Base-by-base conservation (phyloP, 495 filamentous ascomycete species). In the Trichoderma virens region DNA sequence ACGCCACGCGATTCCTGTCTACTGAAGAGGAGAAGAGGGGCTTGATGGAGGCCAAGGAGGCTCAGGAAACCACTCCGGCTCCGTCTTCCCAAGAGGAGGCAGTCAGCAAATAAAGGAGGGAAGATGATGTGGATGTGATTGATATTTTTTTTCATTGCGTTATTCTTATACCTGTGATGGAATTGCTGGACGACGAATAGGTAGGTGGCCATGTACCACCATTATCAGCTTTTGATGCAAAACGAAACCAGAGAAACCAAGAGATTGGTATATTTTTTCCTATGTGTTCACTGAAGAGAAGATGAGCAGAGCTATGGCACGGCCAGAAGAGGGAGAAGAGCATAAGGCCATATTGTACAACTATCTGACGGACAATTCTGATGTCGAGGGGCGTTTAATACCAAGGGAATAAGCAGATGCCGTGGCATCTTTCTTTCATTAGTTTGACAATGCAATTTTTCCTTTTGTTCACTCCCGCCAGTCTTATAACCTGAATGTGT, bases 11-110 rank as follows among this genome's bases (percentile, higher is more conserved):
- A 7, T 65, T 60, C 47, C 71, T 66, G 25, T 70, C 64, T 38
- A 62, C 39, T 20, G 75, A 71, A 27, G 75, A 77, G 39, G 78
- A 80, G 70, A 80, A 80, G 72, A 60, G 73, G 5, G 75, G 76
- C 27, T 68, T 81, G 62, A 73, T 81, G 74, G 71, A 69, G 56
- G 20, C 71, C 14, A 69, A 81, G 61, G 76, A 77, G 16, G 61
- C 51, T 8, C 51, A 56, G 11, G 51, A 56, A 5, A 28, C 51
- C 9, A 56, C 27, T 27, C 51, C 51, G 11, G 8, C 51, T 28
- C 51, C 51, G 11, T 23, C 51, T 8, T 56, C 4, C 7, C 9
- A 56, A 16, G 51, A 27, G 5, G 51, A 30, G 20, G 23, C 6
- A 14, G 51, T 13, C 2, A 13, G 30, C 13, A 28, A 56, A 28